Base-by-base conservation (phyloP, 441 rosid genomes). In the Lagerstroemia fauriei region DNA sequence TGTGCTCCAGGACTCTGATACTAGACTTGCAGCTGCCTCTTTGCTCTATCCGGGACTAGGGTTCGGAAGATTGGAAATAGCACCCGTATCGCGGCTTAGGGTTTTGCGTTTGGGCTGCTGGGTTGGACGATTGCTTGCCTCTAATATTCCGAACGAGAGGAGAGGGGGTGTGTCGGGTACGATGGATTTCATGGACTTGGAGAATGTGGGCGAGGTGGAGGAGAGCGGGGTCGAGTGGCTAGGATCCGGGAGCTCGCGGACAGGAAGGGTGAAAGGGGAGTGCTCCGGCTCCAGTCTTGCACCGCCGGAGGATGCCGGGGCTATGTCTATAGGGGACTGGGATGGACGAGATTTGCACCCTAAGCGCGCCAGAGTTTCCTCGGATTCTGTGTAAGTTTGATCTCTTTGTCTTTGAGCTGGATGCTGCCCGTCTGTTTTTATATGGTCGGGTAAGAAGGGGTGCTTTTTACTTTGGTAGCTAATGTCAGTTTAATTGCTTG, bases 291-390 rank as follows among this genome's bases (percentile, higher is more conserved):
- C 83, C 17, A 81, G 80, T 0, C 85, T 80, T 1, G 80, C 70
- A 20, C 84, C 25, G 13, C 87, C 66, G 68, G 83, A 78, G 79
- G 63, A 27, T 16, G 78, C 3, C 38, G 61, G 17, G 44, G 63
- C 18, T 50, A 87, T 68, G 80, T 41, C 86, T 66, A 82, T 83
- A 8, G 85, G 61, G 77, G 90, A 85, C 81, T 90, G 82, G 76
- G 84, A 85, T 48, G 88, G 87, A 85, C 84, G 91, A 38, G 98
- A 93, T 87, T 86, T 83, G 44, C 91, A 92, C 27, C 90, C 91
- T 87, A 96, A 96, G 84, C 93, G 99, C 76, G 97, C 96, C 27
- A 96, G 84, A 91, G 92, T 96, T 73, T 84, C 88, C 81, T 75
- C 89, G 63, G 87, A 74, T 76, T 81, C 86, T 78, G 79, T 81